Evolutionary conservation across 768 basidiomycete species (phyloP).

Genomic region (Pleurotus citrinopileatus): DNA sequence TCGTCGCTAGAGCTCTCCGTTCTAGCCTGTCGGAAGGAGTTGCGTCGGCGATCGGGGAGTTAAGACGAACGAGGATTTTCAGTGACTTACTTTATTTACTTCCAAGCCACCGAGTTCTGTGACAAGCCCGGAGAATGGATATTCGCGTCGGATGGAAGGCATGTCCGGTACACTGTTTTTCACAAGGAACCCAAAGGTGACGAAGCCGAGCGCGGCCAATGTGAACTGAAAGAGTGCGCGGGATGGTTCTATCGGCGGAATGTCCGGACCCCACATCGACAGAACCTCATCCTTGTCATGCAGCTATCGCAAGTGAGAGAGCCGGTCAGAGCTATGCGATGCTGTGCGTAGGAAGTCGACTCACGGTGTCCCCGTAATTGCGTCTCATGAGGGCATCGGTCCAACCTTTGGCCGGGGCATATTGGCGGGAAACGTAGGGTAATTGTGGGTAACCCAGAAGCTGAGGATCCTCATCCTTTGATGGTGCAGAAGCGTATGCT

Average conservation of each 20-base stretch:
- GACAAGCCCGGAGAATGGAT: slow-evolving; percentile 73
- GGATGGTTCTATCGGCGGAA: slow-evolving; percentile 56
- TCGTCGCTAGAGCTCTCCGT: slow-evolving; percentile 31
- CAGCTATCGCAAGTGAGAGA: slow-evolving; percentile 40
- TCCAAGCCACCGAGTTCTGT: slow-evolving; percentile 77
- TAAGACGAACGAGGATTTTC: not conserved
- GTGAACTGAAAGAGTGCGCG: slow-evolving; percentile 65
- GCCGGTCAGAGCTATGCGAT: slow-evolving; percentile 13
- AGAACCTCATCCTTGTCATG: slow-evolving; percentile 79
- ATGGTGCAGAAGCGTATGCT: slow-evolving; percentile 30
- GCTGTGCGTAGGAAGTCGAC: slow-evolving; percentile 17
- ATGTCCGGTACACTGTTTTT: slow-evolving; percentile 56
- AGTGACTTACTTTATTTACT: slow-evolving; percentile 69
- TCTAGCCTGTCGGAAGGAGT: slow-evolving; percentile 28
- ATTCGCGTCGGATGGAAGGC: slow-evolving; percentile 69
- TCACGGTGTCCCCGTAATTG: slow-evolving; percentile 78
- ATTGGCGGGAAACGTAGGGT: slow-evolving; percentile 64
- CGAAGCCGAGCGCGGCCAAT: slow-evolving; percentile 59
- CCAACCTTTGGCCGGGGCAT: slow-evolving; percentile 66
- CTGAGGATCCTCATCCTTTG: slow-evolving; percentile 58
- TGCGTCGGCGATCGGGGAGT: not conserved
- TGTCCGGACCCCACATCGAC: slow-evolving; percentile 88
- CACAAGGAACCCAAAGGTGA: slow-evolving; percentile 57
- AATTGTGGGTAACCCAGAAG: slow-evolving; percentile 72
- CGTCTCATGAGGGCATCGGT: slow-evolving; percentile 73